Conservation (phyloP, 805 yeast genomes). For the Monosporozyma unispora region DNA sequence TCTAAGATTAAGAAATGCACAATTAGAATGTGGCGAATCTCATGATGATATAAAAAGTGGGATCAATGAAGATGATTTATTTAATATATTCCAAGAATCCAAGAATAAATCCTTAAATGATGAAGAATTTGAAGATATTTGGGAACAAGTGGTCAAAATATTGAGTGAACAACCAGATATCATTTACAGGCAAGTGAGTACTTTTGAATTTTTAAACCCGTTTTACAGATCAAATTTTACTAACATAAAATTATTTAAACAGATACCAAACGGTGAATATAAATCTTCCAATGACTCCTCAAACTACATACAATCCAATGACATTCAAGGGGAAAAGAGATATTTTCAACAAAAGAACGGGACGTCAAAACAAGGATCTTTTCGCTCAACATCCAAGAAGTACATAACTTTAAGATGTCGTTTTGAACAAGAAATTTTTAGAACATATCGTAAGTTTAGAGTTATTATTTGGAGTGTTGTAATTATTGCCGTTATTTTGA, state of each 20-base stretch:
- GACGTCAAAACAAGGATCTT: constrained; percentile 35
- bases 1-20: constrained; percentile 61
- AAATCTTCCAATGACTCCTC: constrained; percentile 32
- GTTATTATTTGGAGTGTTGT: constrained; percentile 9
- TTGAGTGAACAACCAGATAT: constrained; percentile 60
- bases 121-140: constrained; percentile 58
- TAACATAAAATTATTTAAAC: constrained; percentile 4
- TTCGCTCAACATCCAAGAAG: constrained; percentile 66
- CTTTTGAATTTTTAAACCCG: constrained; percentile 8
- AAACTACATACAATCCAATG: constrained; percentile 33
- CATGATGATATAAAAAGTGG: constrained; percentile 43
- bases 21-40: constrained; percentile 47
- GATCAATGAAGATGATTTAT: constrained; percentile 40
- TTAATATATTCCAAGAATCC: constrained; percentile 39
- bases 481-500: constrained; percentile 11
- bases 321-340: constrained; percentile 31
- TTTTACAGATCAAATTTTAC: too few species aligned
- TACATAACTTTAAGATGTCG: constrained; percentile 52
- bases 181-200: constrained; percentile 67
- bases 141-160: constrained; percentile 56
- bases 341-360: constrained; percentile 20
- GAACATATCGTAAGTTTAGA: constrained; percentile 28
- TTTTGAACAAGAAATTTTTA: constrained; percentile 42
- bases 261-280: constrained; percentile 25
- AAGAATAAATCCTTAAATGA: constrained; percentile 32